phyloP scores from a whole-genome alignment of 306 rosid species.

The Vicia villosa region DNA sequence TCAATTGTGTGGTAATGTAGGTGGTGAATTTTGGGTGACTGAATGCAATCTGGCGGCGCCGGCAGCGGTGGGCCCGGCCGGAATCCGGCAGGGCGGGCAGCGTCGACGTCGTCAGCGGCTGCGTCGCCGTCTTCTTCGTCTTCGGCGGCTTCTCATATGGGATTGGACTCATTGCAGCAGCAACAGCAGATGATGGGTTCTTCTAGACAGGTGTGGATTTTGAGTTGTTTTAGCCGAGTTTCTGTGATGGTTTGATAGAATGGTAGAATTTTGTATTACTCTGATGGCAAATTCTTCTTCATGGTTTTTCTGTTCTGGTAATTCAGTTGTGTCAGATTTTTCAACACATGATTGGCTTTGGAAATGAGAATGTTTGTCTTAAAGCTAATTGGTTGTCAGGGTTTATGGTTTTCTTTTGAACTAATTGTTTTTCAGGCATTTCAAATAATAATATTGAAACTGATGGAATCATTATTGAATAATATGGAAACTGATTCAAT shows the following conservation, averaged over 20 bases:
- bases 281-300: slow-evolving; percentile 1
- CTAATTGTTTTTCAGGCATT: slow-evolving; percentile 30
- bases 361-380: slow-evolving; percentile 34
- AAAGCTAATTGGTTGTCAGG: slow-evolving; percentile 35
- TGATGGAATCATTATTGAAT: not conserved
- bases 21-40: slow-evolving; percentile 45
- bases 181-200: slow-evolving; percentile 70
- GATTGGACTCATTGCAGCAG: slow-evolving; percentile 77
- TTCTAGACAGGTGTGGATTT: slow-evolving; percentile 83
- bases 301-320: slow-evolving; percentile 12
- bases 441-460: not conserved
- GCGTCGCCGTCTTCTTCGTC: slow-evolving; percentile 87
- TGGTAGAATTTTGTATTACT: slow-evolving; percentile 30
- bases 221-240: slow-evolving; percentile 36
- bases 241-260: slow-evolving; percentile 34
- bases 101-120: slow-evolving; percentile 77
- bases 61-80: slow-evolving; percentile 74
- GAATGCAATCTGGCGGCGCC: slow-evolving; percentile 87
- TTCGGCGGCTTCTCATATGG: slow-evolving; percentile 87
- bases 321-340: slow-evolving; percentile 27
- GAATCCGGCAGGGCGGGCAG: slow-evolving; percentile 75
- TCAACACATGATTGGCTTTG: slow-evolving; percentile 27
- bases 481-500: slow-evolving; percentile 36
- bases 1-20: slow-evolving; percentile 40
- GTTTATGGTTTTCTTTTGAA: slow-evolving; percentile 9